Evolutionary conservation across 2,329 filamentous ascomycete genomes (phyloP).

Genomic region (Diaporthe batatas): DNA sequence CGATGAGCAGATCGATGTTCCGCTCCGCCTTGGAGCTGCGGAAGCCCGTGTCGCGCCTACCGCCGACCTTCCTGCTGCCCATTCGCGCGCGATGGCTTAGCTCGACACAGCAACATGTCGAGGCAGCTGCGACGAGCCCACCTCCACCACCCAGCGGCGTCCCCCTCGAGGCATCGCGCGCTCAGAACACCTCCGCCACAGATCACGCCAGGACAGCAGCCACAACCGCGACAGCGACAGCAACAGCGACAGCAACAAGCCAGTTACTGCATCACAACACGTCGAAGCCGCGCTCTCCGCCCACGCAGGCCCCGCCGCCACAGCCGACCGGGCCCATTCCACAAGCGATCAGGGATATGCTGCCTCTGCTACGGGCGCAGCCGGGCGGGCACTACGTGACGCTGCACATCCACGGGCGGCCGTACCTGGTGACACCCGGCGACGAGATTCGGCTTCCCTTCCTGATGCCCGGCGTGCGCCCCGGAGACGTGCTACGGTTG

Average conservation of each 20-base stretch:
- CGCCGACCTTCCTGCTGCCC: constrained; percentile 66
- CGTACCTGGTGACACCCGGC: constrained; percentile 83
- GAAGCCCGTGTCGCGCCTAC: constrained; percentile 58
- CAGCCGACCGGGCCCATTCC: constrained; percentile 59
- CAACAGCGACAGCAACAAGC: not conserved
- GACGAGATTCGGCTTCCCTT: constrained; percentile 84
- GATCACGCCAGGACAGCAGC: constrained; percentile 23
- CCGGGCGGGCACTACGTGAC: constrained; percentile 80
- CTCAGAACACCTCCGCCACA: constrained; percentile 31
- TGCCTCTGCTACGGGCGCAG: constrained; percentile 80
- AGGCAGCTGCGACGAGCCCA: constrained; percentile 48
- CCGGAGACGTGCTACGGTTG: constrained; percentile 88
- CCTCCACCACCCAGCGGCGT: constrained; percentile 37
- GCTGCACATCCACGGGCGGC: constrained; percentile 81
- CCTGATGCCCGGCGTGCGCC: constrained; percentile 79
- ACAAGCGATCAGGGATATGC: constrained; percentile 69
- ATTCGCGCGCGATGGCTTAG: constrained; percentile 63
- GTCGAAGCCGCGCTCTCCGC: constrained; percentile 65
- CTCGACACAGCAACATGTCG: constrained; percentile 64
- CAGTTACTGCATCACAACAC: constrained; percentile 11
- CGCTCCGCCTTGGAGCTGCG: constrained; percentile 74
- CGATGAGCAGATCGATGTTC: constrained; percentile 72
- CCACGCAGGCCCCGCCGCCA: constrained; percentile 57
- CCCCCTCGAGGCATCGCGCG: constrained; percentile 17
- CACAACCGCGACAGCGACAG: not conserved